Percentiles rank a stretch among this genome's conserved stretches.
phyloP scores from a whole-genome alignment of 352 stramenopile species.

The Salisapilia sapeloensis region DNA sequence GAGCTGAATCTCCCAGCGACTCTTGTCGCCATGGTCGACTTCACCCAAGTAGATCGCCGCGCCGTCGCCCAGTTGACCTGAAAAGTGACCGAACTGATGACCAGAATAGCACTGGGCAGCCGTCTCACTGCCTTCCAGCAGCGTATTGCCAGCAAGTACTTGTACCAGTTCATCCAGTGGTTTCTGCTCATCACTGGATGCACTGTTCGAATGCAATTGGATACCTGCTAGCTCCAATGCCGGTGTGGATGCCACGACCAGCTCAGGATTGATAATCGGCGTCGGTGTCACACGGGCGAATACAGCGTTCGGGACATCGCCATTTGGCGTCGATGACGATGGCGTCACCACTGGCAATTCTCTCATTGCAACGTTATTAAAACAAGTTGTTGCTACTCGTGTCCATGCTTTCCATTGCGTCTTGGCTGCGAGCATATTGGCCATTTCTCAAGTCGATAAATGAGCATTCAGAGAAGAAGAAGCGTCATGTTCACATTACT shows the following conservation, averaged over 20 bases:
- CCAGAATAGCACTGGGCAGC: constrained; percentile 84
- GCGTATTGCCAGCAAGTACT: constrained; percentile 52
- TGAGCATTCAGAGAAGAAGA: too few relatives aligned
- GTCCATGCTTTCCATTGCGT: too few relatives aligned
- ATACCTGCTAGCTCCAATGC: constrained; percentile 47
- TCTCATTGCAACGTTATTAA: constrained; percentile 1
- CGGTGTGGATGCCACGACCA: constrained; percentile 31
- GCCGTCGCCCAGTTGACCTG: constrained; percentile 82
- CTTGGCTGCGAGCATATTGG: too few relatives aligned
- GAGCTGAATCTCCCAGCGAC: constrained; percentile 88
- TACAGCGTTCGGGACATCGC: constrained; percentile 24
- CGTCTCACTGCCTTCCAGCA: constrained; percentile 54
- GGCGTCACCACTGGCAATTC: neutral
- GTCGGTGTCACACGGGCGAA: constrained; percentile 49
- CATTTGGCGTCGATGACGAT: neutral
- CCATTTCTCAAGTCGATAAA: too few relatives aligned
- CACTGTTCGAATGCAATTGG: constrained; percentile 8
- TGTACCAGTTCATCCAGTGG: constrained; percentile 24
- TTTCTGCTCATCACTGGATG: constrained; percentile 6
- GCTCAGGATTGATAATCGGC: constrained; percentile 27
- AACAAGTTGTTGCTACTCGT: too few relatives aligned
- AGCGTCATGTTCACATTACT: too few relatives aligned
- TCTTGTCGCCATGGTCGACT: constrained; percentile 18
- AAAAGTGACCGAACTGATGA: constrained; percentile 87
- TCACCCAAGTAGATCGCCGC: constrained; percentile 82